phyloP scores from a whole-genome alignment of 73 alveolate species.

The Tetrahymena malaccensis region DNA sequence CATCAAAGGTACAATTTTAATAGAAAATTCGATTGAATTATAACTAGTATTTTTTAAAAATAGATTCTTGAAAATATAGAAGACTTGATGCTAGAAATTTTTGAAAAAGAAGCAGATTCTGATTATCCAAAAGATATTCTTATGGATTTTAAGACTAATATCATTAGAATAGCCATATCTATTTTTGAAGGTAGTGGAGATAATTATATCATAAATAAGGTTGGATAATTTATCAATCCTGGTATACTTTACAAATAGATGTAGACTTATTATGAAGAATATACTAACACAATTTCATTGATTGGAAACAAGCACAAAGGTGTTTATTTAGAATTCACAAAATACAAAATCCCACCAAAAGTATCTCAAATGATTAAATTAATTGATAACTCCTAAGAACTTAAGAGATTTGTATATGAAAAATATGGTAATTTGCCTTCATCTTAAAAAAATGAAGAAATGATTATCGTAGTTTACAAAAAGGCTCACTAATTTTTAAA shows the following conservation, averaged over 20 bases:
- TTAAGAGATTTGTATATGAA: neutral
- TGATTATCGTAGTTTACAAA: neutral
- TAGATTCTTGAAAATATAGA: neutral
- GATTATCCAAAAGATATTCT: neutral
- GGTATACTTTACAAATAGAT: neutral
- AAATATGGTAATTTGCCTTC: neutral
- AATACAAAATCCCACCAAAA: neutral
- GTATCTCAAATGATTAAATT: neutral
- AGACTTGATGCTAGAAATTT: neutral
- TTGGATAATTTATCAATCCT: neutral
- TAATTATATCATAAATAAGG: neutral
- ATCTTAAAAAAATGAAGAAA: neutral
- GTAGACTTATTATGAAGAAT: neutral
- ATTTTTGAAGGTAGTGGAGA: neutral
- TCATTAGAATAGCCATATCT: neutral
- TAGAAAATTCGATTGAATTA: neutral
- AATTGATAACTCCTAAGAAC: neutral
- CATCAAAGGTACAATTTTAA: neutral
- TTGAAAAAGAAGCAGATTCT: neutral
- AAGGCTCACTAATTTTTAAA: neutral
- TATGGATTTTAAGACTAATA: neutral
- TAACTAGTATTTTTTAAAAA: neutral
- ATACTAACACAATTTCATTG: neutral
- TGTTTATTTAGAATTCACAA: neutral
- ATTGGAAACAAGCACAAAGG: neutral